Evolutionary conservation across 495 filamentous ascomycete species (phyloP).

Genomic region (Aspergillus saccharolyticus): DNA sequence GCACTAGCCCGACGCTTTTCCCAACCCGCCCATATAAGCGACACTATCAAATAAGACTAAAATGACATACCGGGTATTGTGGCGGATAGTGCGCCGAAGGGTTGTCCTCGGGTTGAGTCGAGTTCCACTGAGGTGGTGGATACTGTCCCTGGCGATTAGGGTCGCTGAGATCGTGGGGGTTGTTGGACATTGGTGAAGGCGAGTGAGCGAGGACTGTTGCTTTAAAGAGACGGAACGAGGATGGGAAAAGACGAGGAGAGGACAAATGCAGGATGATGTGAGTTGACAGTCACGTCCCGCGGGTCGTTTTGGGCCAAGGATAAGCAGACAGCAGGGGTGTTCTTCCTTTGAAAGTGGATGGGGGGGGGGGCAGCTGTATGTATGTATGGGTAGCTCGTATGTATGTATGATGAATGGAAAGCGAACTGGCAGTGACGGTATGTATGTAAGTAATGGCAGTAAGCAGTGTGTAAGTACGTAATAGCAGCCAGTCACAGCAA

Average conservation of each 20-base stretch:
- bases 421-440: constrained; percentile 12
- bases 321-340: constrained; percentile 9
- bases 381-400: constrained; percentile 6
- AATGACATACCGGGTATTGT: constrained; percentile 42
- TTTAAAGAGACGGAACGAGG: constrained; percentile 14
- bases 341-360: constrained; percentile 4
- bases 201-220: constrained; percentile 18
- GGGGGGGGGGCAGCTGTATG: constrained; percentile 7
- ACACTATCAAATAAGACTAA: constrained; percentile 3
- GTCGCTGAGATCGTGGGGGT: constrained; percentile 38
- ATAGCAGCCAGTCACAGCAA: neutral
- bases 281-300: constrained; percentile 22
- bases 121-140: constrained; percentile 45
- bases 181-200: constrained; percentile 44
- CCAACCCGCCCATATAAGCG: neutral
- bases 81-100: constrained; percentile 29
- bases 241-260: constrained; percentile 12
- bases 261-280: constrained; percentile 29
- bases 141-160: constrained; percentile 42
- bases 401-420: constrained; percentile 11
- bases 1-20: neutral
- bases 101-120: constrained; percentile 41
- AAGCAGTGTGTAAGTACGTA: constrained; percentile 9
- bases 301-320: constrained; percentile 14
- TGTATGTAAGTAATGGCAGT: constrained; percentile 18